Conservation (phyloP, 805 yeast species). For the Wickerhamiella parazyma region DNA sequence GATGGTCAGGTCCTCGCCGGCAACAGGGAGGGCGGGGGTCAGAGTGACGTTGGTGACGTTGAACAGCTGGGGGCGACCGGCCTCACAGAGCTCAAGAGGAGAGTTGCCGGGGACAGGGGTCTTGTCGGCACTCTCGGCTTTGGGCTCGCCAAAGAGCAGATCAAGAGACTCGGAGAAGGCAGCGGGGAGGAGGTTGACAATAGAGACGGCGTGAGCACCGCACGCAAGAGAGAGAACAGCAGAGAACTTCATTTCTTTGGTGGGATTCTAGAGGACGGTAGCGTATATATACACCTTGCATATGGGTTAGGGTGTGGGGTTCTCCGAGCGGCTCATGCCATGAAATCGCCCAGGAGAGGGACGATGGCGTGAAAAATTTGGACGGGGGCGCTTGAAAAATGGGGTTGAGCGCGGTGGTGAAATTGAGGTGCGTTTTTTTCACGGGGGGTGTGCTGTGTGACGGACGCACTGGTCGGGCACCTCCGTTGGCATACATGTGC, state of each 20-base stretch:
- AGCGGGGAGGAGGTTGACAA: constrained; percentile 2
- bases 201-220: constrained; percentile 1
- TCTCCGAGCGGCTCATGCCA: not conserved
- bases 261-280: not conserved
- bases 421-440: too few relatives aligned
- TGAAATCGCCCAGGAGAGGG: not conserved
- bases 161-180: constrained; percentile 3
- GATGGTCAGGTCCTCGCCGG: constrained; percentile 74
- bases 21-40: constrained; percentile 75
- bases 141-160: constrained; percentile 1
- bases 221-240: not conserved
- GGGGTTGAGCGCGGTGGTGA: too few relatives aligned
- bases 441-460: too few relatives aligned
- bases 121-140: constrained; percentile 2
- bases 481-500: not conserved
- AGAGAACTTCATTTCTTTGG: constrained; percentile 1
- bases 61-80: constrained; percentile 39
- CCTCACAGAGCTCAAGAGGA: not conserved
- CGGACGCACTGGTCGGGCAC: not conserved
- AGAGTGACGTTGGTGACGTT: constrained; percentile 45
- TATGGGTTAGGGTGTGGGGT: not conserved
- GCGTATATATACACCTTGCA: not conserved
- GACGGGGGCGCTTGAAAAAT: too few relatives aligned
- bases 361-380: too few relatives aligned
- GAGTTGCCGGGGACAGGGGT: constrained; percentile 8